These are phyloP conservation scores for Vinca minor DNA, from an alignment of 257 asterid genomes.

Conservation along the genomic window DNA sequence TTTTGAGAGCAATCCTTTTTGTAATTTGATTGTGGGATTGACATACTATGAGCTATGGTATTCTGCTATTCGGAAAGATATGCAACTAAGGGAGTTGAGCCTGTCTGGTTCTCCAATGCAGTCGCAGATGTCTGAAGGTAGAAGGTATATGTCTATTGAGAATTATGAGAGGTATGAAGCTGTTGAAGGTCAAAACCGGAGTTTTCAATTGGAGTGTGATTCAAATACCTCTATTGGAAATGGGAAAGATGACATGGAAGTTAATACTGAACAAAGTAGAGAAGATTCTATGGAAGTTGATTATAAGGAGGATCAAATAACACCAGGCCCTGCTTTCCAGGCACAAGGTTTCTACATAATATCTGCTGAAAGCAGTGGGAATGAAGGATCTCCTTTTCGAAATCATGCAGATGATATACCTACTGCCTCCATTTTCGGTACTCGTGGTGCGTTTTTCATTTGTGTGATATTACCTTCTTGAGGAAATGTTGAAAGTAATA, in stretches of 20 bases:
- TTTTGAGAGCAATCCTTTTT: constrained; percentile 48
- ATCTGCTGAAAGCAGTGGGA: constrained; percentile 35
- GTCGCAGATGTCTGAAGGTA: constrained; percentile 31
- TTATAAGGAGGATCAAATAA: constrained; percentile 29
- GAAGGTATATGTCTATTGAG: constrained; percentile 16
- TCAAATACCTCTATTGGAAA: constrained; percentile 61
- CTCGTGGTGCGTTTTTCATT: constrained; percentile 41
- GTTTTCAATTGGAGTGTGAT: constrained; percentile 23
- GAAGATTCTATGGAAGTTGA: constrained; percentile 29
- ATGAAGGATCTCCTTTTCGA: constrained; percentile 23
- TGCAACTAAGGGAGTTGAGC: constrained; percentile 42
- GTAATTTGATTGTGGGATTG: constrained; percentile 75
- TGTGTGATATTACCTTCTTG: neutral
- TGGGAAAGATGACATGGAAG: constrained; percentile 33
- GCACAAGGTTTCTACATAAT: constrained; percentile 20
- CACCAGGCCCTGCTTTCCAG: constrained; percentile 23
- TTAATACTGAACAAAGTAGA: constrained; percentile 15
- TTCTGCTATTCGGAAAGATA: constrained; percentile 46
- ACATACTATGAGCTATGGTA: constrained; percentile 65
- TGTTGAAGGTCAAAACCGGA: constrained; percentile 29
- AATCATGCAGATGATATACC: constrained; percentile 39
- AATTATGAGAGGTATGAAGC: constrained; percentile 36
- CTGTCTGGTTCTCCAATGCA: constrained; percentile 22
- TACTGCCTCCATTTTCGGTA: constrained; percentile 49
- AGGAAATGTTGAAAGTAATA: neutral